These are phyloP conservation scores for Ceratocystis albifundus DNA, from an alignment of 2,329 filamentous ascomycete genomes.

Conservation along the genomic window DNA sequence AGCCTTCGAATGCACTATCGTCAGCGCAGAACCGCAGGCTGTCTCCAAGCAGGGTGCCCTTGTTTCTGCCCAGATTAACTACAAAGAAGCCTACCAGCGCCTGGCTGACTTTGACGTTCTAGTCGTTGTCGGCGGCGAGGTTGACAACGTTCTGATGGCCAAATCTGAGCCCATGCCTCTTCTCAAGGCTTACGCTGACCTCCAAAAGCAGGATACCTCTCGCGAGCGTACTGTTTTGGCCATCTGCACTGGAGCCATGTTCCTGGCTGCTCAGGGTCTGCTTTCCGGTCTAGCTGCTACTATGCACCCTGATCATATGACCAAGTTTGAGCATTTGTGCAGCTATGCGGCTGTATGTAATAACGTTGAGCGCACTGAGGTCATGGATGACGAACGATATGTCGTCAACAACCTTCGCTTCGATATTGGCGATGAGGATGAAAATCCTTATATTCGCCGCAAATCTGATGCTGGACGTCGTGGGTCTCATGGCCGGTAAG, in stretches of 20 bases:
- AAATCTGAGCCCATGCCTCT: slow-evolving; percentile 58
- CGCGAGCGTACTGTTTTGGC: slow-evolving; percentile 73
- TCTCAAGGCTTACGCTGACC: slow-evolving; percentile 64
- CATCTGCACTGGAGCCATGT: slow-evolving; percentile 66
- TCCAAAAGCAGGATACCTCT: slow-evolving; percentile 66
- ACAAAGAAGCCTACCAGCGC: slow-evolving; percentile 63
- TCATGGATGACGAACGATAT: slow-evolving; percentile 69
- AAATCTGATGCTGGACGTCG: slow-evolving; percentile 53
- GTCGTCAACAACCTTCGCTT: slow-evolving; percentile 88
- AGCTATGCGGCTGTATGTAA: slow-evolving; percentile 59
- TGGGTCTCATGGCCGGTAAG: slow-evolving; percentile 50
- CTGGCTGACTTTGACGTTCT: slow-evolving; percentile 70
- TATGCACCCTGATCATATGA: slow-evolving; percentile 69
- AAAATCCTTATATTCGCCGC: slow-evolving; percentile 72
- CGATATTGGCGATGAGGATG: slow-evolving; percentile 67
- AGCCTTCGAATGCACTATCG: slow-evolving; percentile 49
- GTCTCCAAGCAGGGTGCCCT: slow-evolving; percentile 53
- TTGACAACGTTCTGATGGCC: slow-evolving; percentile 51
- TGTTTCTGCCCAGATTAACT: slow-evolving; percentile 63
- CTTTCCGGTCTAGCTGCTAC: slow-evolving; percentile 70
- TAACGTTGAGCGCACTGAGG: slow-evolving; percentile 65
- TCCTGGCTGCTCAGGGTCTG: slow-evolving; percentile 65
- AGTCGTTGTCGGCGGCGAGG: slow-evolving; percentile 62
- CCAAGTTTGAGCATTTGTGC: slow-evolving; percentile 70
- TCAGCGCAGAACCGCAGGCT: slow-evolving; percentile 42